Evolutionary conservation across 805 yeast genomes (phyloP), one percentile per base, ranked within the genome.

Genomic region (Candida peoriensis): DNA sequence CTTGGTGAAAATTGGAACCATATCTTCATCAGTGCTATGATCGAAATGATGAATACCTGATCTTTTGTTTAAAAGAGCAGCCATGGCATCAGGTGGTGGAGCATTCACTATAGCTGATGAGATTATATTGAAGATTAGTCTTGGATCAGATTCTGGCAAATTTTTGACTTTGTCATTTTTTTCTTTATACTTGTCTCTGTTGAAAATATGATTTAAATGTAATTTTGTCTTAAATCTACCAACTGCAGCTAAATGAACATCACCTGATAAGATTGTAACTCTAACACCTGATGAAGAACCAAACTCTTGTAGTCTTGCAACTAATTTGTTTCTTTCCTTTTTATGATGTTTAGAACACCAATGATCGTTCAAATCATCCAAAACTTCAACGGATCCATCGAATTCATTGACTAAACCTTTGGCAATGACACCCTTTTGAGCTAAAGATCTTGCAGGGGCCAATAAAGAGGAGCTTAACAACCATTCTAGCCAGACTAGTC

Each of bases 291-390:
- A 56, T 20, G 60, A 48, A 21, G 82, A 70, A 4, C 90, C 87
- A 49, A 88, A 76, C 28, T 72, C 72, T 42, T 79, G 76, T 30
- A 90, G 63, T 41, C 65, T 64, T 25, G 66, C 68, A 42, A 89
- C 62, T 25, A 90, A 66, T 45, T 56, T 54, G 58, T 90, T 90
- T 41, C 98, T 73, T 61, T 90, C 98, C 32, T 60, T 59, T 57
- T 90, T 93, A 62, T 90, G 98, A 55, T 80, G 74, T 39, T 70
- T 70, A 4, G 96, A 81, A 57, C 97, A 88, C 98, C 98, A 90
- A 62, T 90, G 97, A 56, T 90, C 98, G 53, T 88, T 81, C 58
- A 93, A 68, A 57, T 90, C 97, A 54, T 93, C 97, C 46, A 93
- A 69, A 12, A 90, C 75, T 60, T 90, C 97, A 6, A 90, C 78